Conservation (phyloP, 768 basidiomycete species). For the Trametes meyenii region DNA sequence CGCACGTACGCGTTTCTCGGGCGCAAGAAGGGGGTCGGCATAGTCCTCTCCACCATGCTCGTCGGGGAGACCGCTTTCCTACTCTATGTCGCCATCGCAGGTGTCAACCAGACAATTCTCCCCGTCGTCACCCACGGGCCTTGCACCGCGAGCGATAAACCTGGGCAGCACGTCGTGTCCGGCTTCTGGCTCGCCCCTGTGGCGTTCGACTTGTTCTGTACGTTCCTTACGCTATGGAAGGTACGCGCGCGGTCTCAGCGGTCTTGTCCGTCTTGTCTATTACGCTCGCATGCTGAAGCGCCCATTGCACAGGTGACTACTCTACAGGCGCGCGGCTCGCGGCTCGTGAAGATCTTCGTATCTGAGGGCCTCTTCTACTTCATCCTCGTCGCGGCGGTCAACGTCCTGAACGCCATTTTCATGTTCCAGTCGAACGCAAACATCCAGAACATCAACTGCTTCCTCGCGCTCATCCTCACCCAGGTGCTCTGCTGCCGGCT, state of each 20-base stretch:
- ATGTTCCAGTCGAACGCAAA: slow-evolving; percentile 16
- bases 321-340: slow-evolving; percentile 7
- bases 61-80: slow-evolving; percentile 11
- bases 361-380: slow-evolving; percentile 15
- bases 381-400: slow-evolving; percentile 9
- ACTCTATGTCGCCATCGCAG: slow-evolving; percentile 11
- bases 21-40: slow-evolving; percentile 1
- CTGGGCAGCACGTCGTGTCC: slow-evolving; percentile 14
- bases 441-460: slow-evolving; percentile 18
- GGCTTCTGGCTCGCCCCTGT: slow-evolving; percentile 16
- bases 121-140: slow-evolving; percentile 11
- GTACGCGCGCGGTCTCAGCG: background rate
- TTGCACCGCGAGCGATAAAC: slow-evolving; percentile 9
- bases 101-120: slow-evolving; percentile 13
- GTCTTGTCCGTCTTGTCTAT: too few species aligned
- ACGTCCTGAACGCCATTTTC: slow-evolving; percentile 17
- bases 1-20: slow-evolving; percentile 14
- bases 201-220: slow-evolving; percentile 15
- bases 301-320: background rate
- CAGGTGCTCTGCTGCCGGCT: slow-evolving; percentile 17
- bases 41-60: slow-evolving; percentile 2
- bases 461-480: slow-evolving; percentile 15
- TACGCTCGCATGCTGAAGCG: background rate
- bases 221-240: slow-evolving; percentile 15
- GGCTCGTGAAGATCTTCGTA: slow-evolving; percentile 14